Conservation (phyloP, 176 grass and related monocot genomes). For the Canna indica region DNA sequence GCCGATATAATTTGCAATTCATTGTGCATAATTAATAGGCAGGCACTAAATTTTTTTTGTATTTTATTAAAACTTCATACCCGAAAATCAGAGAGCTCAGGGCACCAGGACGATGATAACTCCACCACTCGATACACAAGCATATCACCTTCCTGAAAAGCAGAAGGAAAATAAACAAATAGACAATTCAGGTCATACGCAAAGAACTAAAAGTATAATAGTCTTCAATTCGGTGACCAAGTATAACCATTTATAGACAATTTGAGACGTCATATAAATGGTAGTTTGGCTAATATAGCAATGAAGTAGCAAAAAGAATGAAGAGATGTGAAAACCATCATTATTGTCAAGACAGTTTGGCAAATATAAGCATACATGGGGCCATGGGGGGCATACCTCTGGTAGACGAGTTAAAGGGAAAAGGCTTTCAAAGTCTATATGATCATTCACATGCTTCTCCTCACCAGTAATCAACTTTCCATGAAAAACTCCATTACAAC, state of each 20-base stretch:
- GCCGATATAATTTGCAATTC: background rate
- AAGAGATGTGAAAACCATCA: background rate
- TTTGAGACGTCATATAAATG: background rate
- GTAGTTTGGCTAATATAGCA: background rate
- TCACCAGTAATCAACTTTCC: slow-evolving; percentile 32
- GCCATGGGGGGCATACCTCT: slow-evolving; percentile 32
- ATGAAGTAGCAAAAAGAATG: background rate
- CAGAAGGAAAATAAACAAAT: background rate
- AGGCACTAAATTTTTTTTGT: background rate
- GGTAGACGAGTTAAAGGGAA: slow-evolving; percentile 61
- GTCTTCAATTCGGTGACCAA: background rate
- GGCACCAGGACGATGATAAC: slow-evolving; percentile 76
- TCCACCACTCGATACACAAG: slow-evolving; percentile 79
- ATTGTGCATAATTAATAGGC: background rate
- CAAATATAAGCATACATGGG: background rate
- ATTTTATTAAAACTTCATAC: slow-evolving; percentile 36
- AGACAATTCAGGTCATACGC: background rate
- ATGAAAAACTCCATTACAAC: slow-evolving; percentile 14
- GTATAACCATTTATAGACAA: background rate
- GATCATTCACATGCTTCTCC: slow-evolving; percentile 30
- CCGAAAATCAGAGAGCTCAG: slow-evolving; percentile 68
- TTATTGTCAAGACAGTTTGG: background rate
- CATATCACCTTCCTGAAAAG: slow-evolving; percentile 69
- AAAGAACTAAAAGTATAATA: background rate
- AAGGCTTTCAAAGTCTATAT: slow-evolving; percentile 57